Base-by-base conservation (phyloP, 805 yeast species). In the Metschnikowia picachoensis region DNA sequence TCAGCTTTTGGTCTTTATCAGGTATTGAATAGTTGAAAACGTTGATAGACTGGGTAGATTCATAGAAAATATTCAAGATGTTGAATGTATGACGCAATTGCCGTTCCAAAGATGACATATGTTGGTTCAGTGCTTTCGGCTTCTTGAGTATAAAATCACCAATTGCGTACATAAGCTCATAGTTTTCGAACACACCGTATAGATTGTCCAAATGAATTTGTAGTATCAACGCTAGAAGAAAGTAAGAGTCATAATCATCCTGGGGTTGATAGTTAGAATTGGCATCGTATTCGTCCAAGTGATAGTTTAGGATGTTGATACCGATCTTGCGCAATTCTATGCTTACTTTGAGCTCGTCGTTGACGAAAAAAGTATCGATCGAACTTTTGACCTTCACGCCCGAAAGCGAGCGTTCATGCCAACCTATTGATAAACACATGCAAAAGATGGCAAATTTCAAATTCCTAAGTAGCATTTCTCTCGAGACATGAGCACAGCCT, bases 11-110 rank as follows among this genome's bases (percentile, higher is more conserved):
- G 32, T 67, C 73, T 14, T 51, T 55, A 20, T 62, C 67, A 12
- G 61, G 56, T 28, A 78, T 71, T 20, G 67, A 55, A 55, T 77
- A 79, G 53, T 76, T 74, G 49, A 70, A 67, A 12, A 67, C 54
- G 53, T 75, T 79, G 34, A 79, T 72, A 1, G 75, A 65, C 35
- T 77, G 76, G 1, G 83, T 77, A 11, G 80, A 70, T 47, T 64
- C 71, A 55, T 64, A 78, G 43, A 74, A 69, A 13, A 70, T 54
- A 49, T 62, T 56, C 50, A 67, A 52, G 51, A 59, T 65, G 47
- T 50, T 62, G 58, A 74, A 67, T 29, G 57, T 58, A 37, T 56
- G 55, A 42, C 64, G 53, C 34, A 67, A 48, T 28, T 59, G 58
- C 14, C 59, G 60, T 3, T 66, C 55, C 30, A 48, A 37, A 2